A percentile compares a stretch with the other conserved stretches of the same genome.
These are phyloP conservation scores for Sonneratia caseolaris DNA, from an alignment of 345 rosid species.

Conservation along the genomic window DNA sequence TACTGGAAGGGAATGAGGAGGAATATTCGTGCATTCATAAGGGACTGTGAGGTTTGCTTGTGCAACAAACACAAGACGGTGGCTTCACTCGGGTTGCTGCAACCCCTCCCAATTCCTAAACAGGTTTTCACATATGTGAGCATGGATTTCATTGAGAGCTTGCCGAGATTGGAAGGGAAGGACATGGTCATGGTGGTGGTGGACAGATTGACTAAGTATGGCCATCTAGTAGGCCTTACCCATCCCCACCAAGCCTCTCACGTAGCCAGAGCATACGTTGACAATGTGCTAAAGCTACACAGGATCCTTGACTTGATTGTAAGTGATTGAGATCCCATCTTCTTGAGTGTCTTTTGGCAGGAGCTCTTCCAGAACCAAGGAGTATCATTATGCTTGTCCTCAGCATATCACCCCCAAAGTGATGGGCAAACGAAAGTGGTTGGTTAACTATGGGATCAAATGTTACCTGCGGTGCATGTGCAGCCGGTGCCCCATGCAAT, in stretches of 20 bases:
- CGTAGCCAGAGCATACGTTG: background rate
- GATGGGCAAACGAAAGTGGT: slow-evolving; percentile 1
- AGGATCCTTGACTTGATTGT: background rate
- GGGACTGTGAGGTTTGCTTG: too few species aligned
- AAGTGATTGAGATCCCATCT: background rate
- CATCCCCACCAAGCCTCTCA: background rate
- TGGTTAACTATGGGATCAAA: background rate
- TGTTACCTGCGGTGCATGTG: background rate
- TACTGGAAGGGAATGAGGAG: too few species aligned
- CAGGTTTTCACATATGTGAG: background rate
- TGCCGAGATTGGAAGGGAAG: background rate
- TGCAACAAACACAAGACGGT: too few species aligned
- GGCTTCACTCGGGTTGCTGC: too few species aligned
- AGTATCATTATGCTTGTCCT: background rate
- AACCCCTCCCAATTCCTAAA: background rate
- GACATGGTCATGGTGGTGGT: slow-evolving; percentile 3
- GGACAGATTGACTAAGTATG: slow-evolving; percentile 8
- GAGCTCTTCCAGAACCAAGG: background rate
- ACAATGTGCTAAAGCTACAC: slow-evolving; percentile 2
- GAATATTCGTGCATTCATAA: too few species aligned
- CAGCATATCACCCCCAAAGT: slow-evolving; percentile 8
- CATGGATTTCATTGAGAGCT: slow-evolving; percentile 5
- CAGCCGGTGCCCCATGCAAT: background rate
- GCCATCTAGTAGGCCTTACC: slow-evolving; percentile 1
- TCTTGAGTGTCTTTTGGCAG: slow-evolving; percentile 1